Base-by-base conservation (phyloP, 805 yeast genomes). In the Maudiozyma serrabonitensis region DNA sequence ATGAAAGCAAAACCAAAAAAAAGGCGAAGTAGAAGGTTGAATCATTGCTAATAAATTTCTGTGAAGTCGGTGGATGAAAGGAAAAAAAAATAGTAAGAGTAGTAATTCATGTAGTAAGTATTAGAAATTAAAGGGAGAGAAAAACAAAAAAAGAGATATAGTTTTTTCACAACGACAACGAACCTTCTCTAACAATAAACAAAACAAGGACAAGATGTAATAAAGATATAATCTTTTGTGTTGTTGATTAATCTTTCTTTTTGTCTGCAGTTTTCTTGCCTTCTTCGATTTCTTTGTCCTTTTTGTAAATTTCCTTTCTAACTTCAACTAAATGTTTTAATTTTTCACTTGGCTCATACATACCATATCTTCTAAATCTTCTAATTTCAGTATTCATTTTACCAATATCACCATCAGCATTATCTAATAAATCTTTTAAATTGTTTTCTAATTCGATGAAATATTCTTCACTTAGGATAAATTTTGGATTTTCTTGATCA, bases 321-420 rank as follows among this genome's bases (percentile, higher is more conserved):
- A 57, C 52, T 21, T 47, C 43, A 2, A 64, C 68, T 41, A 65
- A 25, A 23, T 59, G 48, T 34, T 52, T 49, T 21, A 64, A 38
- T 44, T 62, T 61, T n/a, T 60, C 78, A 51, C 73, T 69, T 11
- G 78, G 67, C 47, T 74, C 73, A 54, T 75, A 68, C 42, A 85
- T 78, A 40, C 95, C 93, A 56, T 63, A 81, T 54, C 76, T 75
- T 72, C 91, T 80, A 66, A 78, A 84, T 52, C 78, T 75, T 64
- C 79, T 84, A 58, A 84, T 76, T 50, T 59, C 60, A 37, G 62
- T 63, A 51, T 56, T 68, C 61, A 58, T 67, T 43, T 56, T 48
- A 32, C 73, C 78, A 53, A 69, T 62, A 45, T 68, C 67, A 26
- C 67, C 60, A 19, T 62, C 58, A 35, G 68, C 66, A 12, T 68